A percentile compares a stretch with the other conserved stretches of the same genome.
Evolutionary conservation across 495 filamentous ascomycete genomes (phyloP).

Genomic region (Neurospora tetrasperma): DNA sequence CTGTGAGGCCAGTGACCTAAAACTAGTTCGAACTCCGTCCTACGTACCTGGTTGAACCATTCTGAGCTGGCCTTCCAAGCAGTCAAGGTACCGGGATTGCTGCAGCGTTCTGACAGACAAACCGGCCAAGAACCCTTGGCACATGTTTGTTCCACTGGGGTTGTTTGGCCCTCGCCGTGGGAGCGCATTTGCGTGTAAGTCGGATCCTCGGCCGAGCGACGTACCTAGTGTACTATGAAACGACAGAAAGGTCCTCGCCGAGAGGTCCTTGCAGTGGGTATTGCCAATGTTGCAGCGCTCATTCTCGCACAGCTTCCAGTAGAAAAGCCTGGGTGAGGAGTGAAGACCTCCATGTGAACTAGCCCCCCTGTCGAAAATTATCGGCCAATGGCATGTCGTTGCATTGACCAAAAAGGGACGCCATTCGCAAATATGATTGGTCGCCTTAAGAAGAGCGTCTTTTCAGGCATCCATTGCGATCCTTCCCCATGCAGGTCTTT

Average conservation of each 20-base stretch:
- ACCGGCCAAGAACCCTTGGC: neutral
- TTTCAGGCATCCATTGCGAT: constrained; percentile 1
- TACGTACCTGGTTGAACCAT: neutral
- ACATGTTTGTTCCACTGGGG: neutral
- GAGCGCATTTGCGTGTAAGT: neutral
- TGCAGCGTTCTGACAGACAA: neutral
- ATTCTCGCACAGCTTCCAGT: neutral
- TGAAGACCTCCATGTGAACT: neutral
- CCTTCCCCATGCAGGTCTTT: neutral
- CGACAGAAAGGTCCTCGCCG: neutral
- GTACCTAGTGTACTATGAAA: neutral
- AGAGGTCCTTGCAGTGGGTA: neutral
- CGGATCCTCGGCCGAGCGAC: neutral
- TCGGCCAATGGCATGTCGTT: neutral
- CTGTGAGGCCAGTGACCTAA: neutral
- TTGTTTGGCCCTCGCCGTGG: neutral
- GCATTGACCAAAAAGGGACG: neutral
- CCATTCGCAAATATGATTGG: neutral
- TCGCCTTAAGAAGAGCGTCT: neutral
- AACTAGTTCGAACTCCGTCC: neutral
- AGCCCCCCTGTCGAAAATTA: neutral
- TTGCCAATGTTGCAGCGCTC: neutral
- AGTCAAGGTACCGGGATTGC: neutral
- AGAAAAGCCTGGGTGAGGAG: neutral
- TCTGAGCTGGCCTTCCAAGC: neutral